Evolutionary conservation across 192 early-diverging fungal species (phyloP).

Genomic region (Martensiomyces pterosporus): DNA sequence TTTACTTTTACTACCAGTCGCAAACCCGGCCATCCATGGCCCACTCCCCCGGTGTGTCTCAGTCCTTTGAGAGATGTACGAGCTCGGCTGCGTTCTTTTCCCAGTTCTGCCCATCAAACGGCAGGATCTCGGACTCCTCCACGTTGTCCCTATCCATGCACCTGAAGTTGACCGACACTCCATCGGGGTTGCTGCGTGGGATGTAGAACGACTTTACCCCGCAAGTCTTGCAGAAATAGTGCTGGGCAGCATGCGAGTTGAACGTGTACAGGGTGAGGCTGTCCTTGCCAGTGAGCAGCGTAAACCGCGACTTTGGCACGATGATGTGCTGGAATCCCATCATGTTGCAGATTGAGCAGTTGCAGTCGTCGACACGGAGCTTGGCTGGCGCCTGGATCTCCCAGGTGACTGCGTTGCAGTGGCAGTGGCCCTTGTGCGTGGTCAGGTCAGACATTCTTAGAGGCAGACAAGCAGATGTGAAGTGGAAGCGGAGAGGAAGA

Average conservation of each 20-base stretch:
- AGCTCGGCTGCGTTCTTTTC: constrained; percentile 26
- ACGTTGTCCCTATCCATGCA: constrained; percentile 37
- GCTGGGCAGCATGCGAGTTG: constrained; percentile 47
- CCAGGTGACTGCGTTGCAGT: constrained; percentile 37
- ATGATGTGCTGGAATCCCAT: constrained; percentile 44
- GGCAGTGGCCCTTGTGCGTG: constrained; percentile 33
- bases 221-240: constrained; percentile 51
- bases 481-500: too few relatives aligned
- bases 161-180: constrained; percentile 43
- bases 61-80: constrained; percentile 30
- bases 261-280: constrained; percentile 50
- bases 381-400: constrained; percentile 32
- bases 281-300: constrained; percentile 26
- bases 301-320: constrained; percentile 28
- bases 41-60: too few relatives aligned
- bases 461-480: too few relatives aligned
- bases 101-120: constrained; percentile 48
- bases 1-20: constrained; percentile 1
- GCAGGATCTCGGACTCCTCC: constrained; percentile 11
- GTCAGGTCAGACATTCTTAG: constrained; percentile 11
- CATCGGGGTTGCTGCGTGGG: constrained; percentile 52
- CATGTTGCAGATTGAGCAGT: constrained; percentile 40
- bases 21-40: too few relatives aligned
- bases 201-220: constrained; percentile 49
- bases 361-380: constrained; percentile 38